Percentiles rank a stretch among this genome's conserved stretches.
Conservation (phyloP, 768 basidiomycete species). For the Lentinula raphanica region DNA sequence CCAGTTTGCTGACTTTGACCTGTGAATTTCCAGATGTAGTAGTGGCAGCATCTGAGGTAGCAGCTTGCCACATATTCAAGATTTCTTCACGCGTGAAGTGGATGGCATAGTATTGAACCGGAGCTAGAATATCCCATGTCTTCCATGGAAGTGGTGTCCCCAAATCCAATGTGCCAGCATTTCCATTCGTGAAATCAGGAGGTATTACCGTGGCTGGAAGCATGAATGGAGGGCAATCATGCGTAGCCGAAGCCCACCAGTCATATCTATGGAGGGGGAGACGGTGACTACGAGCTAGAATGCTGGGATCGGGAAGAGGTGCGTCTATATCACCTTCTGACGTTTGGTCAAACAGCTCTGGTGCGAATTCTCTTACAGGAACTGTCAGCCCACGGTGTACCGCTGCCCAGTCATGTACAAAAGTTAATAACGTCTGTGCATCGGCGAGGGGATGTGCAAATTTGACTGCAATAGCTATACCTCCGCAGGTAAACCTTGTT, state of each 20-base stretch:
- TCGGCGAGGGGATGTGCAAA: constrained; percentile 30
- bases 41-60: neutral
- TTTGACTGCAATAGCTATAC: constrained; percentile 25
- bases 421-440: constrained; percentile 28
- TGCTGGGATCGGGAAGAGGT: constrained; percentile 13
- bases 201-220: constrained; percentile 15
- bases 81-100: constrained; percentile 23
- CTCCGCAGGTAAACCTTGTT: constrained; percentile 25
- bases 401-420: constrained; percentile 30
- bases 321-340: constrained; percentile 28
- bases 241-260: constrained; percentile 22
- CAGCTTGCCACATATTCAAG: constrained; percentile 26
- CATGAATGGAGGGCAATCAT: constrained; percentile 16
- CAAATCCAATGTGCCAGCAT: neutral
- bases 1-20: constrained; percentile 27
- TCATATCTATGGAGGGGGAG: constrained; percentile 27
- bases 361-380: constrained; percentile 25
- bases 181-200: constrained; percentile 2
- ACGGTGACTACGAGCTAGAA: constrained; percentile 17
- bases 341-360: constrained; percentile 21
- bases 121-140: constrained; percentile 22
- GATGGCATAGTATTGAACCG: constrained; percentile 20
- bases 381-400: constrained; percentile 17
- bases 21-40: neutral
- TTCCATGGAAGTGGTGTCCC: constrained; percentile 24